Conservation (phyloP, 176 grass and related monocot genomes). For the Paspalum notatum region DNA sequence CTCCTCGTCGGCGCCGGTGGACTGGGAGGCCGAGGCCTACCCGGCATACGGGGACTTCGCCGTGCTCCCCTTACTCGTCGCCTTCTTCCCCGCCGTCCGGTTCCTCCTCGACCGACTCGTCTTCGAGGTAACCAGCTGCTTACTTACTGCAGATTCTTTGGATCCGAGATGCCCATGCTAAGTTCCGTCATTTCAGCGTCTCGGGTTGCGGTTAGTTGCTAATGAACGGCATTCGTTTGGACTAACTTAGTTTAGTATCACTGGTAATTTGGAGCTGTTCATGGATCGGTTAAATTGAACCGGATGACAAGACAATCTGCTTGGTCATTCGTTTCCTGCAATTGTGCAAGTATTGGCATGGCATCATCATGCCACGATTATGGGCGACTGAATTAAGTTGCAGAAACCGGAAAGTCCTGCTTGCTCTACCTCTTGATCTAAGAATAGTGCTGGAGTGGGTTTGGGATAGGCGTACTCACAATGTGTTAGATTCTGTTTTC, state of each 20-base stretch:
- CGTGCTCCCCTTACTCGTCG: constrained; percentile 73
- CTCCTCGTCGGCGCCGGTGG: constrained; percentile 44
- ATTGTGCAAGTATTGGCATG: background rate
- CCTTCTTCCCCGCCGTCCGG: constrained; percentile 83
- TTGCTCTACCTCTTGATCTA: constrained; percentile 4
- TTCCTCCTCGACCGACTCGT: constrained; percentile 88
- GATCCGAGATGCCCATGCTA: constrained; percentile 29
- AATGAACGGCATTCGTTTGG: background rate
- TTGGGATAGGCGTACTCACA: background rate
- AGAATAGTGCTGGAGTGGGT: background rate
- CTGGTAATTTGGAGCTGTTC: background rate
- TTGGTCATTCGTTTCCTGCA: constrained; percentile 4
- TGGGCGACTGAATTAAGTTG: background rate
- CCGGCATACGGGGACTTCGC: constrained; percentile 73
- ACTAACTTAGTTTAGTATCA: background rate
- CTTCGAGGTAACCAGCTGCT: constrained; percentile 70
- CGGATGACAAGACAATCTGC: constrained; percentile 5
- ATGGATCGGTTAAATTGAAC: background rate
- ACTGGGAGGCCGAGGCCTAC: constrained; percentile 79
- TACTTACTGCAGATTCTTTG: background rate
- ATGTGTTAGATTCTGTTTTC: constrained; percentile 5
- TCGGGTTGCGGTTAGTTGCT: background rate
- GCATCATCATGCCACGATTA: background rate
- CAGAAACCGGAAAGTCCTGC: constrained; percentile 4
- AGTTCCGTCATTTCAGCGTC: background rate